phyloP scores from a whole-genome alignment of 805 yeast genomes.

The Yamadazyma kitorensis region DNA sequence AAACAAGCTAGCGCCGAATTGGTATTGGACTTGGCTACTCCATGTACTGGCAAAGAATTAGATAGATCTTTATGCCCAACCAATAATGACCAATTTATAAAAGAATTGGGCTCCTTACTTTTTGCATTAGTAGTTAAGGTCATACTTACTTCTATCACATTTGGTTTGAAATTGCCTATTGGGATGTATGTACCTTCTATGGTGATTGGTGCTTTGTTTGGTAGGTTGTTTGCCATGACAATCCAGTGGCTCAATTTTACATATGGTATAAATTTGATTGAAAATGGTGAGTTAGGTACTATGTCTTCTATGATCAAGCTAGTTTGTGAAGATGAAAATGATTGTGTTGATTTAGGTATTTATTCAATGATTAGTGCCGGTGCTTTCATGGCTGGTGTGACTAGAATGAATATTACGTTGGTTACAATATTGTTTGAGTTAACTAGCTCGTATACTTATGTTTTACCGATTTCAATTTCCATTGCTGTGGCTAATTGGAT shows the following conservation, averaged over 20 bases:
- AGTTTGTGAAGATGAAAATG: constrained; percentile 14
- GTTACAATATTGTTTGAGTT: constrained; percentile 52
- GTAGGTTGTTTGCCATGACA: constrained; percentile 45
- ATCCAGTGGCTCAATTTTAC: constrained; percentile 36
- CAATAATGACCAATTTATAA: constrained; percentile 21
- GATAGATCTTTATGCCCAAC: constrained; percentile 30
- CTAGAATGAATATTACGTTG: constrained; percentile 52
- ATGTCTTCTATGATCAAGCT: constrained; percentile 8
- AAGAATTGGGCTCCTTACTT: constrained; percentile 29
- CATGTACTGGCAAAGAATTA: constrained; percentile 37
- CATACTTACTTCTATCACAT: constrained; percentile 48
- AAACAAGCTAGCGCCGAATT: constrained; percentile 49
- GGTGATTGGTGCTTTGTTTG: constrained; percentile 62
- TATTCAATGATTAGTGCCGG: constrained; percentile 57
- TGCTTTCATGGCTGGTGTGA: constrained; percentile 56
- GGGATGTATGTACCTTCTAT: constrained; percentile 65
- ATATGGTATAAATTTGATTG: constrained; percentile 6
- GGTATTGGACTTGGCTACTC: constrained; percentile 47
- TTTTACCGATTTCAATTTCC: constrained; percentile 53
- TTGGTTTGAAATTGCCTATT: constrained; percentile 57
- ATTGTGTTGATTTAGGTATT: constrained; percentile 47
- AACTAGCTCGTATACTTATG: constrained; percentile 56
- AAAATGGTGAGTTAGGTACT: constrained; percentile 1
- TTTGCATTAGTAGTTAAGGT: constrained; percentile 46
- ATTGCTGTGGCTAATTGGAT: constrained; percentile 59